These are phyloP conservation scores for Pulveroboletus frians DNA, from an alignment of 768 basidiomycete genomes.

Conservation along the genomic window DNA sequence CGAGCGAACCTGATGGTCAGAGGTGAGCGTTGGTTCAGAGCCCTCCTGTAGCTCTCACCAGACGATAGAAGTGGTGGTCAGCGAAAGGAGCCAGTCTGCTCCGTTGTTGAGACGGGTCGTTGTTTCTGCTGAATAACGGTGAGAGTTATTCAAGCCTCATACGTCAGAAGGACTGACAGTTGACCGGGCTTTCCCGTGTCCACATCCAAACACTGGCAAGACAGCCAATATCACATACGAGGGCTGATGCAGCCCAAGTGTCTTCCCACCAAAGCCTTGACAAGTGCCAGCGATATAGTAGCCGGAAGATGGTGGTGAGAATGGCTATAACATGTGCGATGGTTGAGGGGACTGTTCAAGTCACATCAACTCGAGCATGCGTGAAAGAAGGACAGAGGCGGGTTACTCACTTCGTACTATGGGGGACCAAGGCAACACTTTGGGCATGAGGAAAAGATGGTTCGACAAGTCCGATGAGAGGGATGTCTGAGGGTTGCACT, in stretches of 20 bases:
- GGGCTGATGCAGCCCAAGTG: conserved; percentile 22
- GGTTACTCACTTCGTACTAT: conserved; percentile 12
- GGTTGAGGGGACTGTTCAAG: conserved; percentile 13
- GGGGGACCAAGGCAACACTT: background rate
- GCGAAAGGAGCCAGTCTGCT: conserved; percentile 17
- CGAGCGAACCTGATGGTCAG: conserved; percentile 18
- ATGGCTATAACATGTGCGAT: conserved; percentile 16
- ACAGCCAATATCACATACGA: conserved; percentile 19
- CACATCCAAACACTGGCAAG: conserved; percentile 23
- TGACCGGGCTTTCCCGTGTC: background rate
- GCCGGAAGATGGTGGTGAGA: conserved; percentile 13
- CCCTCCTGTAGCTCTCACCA: conserved; percentile 15
- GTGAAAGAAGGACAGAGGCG: background rate
- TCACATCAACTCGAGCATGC: background rate
- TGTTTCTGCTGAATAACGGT: background rate
- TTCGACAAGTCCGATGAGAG: background rate
- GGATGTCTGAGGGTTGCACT: background rate
- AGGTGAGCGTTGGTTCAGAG: background rate
- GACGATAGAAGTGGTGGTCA: conserved; percentile 14
- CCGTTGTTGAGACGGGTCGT: background rate
- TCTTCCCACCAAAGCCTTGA: conserved; percentile 26
- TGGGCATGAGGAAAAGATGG: background rate
- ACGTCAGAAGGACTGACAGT: conserved; percentile 8
- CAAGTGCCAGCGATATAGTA: conserved; percentile 19
- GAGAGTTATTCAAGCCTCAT: background rate